Evolutionary conservation across 805 yeast species (phyloP).

Genomic region (Ogataea saltuana): DNA sequence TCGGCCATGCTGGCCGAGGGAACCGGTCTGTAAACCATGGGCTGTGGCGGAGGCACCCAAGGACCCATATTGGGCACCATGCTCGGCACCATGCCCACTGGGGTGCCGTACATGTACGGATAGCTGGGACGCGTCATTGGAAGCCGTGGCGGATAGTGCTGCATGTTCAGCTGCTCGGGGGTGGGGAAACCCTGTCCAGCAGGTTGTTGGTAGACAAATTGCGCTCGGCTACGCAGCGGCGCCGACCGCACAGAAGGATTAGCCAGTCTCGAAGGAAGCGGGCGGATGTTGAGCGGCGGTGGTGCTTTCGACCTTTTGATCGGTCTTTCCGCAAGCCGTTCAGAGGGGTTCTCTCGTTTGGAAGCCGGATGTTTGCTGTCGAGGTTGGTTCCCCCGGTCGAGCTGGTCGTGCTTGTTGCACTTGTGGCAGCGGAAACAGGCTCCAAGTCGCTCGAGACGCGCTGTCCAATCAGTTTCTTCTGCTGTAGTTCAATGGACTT

Average conservation of each 20-base stretch:
- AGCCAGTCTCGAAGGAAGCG: constrained; percentile 3
- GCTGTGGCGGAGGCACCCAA: constrained; percentile 1
- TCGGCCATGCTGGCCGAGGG: background rate
- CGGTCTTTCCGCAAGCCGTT: constrained; percentile 12
- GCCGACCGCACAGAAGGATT: constrained; percentile 18
- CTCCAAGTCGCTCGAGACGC: constrained; percentile 4
- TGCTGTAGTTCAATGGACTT: constrained; percentile 28
- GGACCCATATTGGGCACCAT: constrained; percentile 1
- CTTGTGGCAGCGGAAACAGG: background rate
- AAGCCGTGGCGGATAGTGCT: background rate
- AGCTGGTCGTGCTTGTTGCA: constrained; percentile 3
- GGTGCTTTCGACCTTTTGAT: constrained; percentile 27
- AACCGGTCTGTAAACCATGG: constrained; percentile 2
- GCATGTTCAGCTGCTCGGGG: too few relatives aligned
- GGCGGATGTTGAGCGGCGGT: constrained; percentile 22
- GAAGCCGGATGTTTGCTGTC: background rate
- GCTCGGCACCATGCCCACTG: constrained; percentile 1
- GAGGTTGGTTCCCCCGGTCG: background rate
- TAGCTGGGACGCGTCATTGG: constrained; percentile 1
- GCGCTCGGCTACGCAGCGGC: constrained; percentile 17
- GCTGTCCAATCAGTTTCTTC: constrained; percentile 21
- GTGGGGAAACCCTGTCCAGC: too few relatives aligned
- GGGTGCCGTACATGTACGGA: constrained; percentile 1
- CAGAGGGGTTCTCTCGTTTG: constrained; percentile 6
- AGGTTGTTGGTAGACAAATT: too few relatives aligned